These are phyloP conservation scores for Diaporthe australafricana DNA, from an alignment of 2,329 filamentous ascomycete species.

Conservation along the genomic window DNA sequence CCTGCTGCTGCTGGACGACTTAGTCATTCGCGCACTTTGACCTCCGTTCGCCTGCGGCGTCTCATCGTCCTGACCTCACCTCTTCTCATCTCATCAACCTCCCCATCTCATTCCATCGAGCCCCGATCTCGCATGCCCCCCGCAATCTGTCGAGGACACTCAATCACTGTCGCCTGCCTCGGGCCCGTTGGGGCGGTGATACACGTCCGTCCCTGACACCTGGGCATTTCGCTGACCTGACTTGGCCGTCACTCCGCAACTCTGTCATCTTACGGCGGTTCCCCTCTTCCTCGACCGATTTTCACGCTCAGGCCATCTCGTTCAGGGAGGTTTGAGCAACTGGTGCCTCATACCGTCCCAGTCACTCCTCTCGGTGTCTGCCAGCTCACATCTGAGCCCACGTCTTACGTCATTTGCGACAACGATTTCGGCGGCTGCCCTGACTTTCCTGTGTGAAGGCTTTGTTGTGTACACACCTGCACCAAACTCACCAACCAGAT, in stretches of 20 bases:
- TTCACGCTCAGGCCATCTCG: slow-evolving; percentile 9
- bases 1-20: slow-evolving; percentile 2
- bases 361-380: background rate
- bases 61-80: slow-evolving; percentile 19
- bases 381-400: background rate
- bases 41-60: slow-evolving; percentile 1
- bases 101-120: slow-evolving; percentile 17
- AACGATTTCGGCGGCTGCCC: background rate
- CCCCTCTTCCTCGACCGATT: background rate
- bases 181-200: slow-evolving; percentile 25
- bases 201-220: slow-evolving; percentile 15
- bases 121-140: background rate
- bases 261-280: slow-evolving; percentile 2
- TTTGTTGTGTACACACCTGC: background rate
- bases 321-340: background rate
- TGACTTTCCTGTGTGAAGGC: background rate
- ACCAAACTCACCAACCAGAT: background rate
- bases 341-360: background rate
- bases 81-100: slow-evolving; percentile 23
- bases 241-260: slow-evolving; percentile 12
- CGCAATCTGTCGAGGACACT: background rate
- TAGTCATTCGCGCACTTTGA: slow-evolving; percentile 29
- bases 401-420: slow-evolving; percentile 25
- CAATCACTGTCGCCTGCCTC: background rate
- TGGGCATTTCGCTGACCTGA: slow-evolving; percentile 5